Conservation (phyloP, 2,329 filamentous ascomycete species). For the Colletotrichum trifolii region DNA sequence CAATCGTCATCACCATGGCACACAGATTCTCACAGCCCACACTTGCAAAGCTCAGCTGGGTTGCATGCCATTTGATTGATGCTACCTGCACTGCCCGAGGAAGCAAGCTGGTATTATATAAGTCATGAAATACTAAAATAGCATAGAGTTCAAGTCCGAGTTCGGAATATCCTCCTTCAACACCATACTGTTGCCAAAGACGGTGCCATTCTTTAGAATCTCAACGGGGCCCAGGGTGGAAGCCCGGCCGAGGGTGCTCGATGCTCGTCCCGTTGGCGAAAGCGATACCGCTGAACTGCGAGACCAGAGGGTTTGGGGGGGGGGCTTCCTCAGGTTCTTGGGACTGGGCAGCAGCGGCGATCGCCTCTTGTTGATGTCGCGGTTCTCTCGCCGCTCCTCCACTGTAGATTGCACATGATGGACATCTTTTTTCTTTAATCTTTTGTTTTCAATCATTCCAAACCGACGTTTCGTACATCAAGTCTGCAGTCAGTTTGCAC, state of each 20-base stretch:
- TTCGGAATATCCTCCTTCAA: slow-evolving; percentile 39
- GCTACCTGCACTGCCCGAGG: not conserved
- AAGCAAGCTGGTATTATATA: not conserved
- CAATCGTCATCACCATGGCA: too few species aligned
- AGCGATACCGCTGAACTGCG: slow-evolving; percentile 45
- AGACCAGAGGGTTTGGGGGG: slow-evolving; percentile 8
- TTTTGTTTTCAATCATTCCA: too few species aligned
- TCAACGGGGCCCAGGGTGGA: slow-evolving; percentile 39
- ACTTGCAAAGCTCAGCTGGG: too few species aligned
- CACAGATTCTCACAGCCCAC: too few species aligned
- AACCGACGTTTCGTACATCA: too few species aligned
- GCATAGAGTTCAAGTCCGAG: slow-evolving; percentile 30
- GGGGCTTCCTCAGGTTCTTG: not conserved
- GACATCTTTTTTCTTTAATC: too few species aligned
- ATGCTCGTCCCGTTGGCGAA: slow-evolving; percentile 45
- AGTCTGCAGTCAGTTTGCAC: too few species aligned
- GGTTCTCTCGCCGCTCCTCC: slow-evolving; percentile 38
- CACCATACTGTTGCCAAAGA: slow-evolving; percentile 41
- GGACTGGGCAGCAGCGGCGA: slow-evolving; percentile 40
- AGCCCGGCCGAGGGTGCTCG: slow-evolving; percentile 39
- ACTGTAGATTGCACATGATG: too few species aligned
- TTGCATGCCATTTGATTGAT: not conserved
- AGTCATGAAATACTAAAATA: not conserved
- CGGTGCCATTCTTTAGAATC: slow-evolving; percentile 42
- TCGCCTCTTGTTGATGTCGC: slow-evolving; percentile 39